A percentile compares a stretch with the other conserved stretches of the same genome.
Conservation (phyloP, 768 basidiomycete species). For the Termitomyces sp. region DNA sequence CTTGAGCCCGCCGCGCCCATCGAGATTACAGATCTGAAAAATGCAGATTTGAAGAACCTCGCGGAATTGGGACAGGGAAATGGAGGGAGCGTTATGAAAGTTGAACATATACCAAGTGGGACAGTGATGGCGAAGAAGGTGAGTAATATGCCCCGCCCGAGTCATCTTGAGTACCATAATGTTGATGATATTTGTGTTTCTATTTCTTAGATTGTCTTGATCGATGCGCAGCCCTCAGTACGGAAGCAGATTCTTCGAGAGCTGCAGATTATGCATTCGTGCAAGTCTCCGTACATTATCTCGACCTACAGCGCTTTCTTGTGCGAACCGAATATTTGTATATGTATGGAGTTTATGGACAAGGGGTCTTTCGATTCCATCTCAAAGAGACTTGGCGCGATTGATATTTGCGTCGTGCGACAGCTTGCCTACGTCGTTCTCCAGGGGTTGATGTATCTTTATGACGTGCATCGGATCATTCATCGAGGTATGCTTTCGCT, state of each 20-base stretch:
- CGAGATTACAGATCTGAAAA: slow-evolving; percentile 69
- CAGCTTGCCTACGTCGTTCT: slow-evolving; percentile 92
- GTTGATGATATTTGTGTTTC: neutral
- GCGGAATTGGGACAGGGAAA: slow-evolving; percentile 94
- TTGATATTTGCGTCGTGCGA: slow-evolving; percentile 89
- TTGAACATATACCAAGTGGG: slow-evolving; percentile 86
- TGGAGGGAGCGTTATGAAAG: slow-evolving; percentile 95
- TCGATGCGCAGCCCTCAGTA: slow-evolving; percentile 93
- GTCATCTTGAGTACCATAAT: neutral
- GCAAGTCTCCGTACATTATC: slow-evolving; percentile 88
- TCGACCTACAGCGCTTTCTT: slow-evolving; percentile 97
- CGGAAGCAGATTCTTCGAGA: slow-evolving; percentile 97
- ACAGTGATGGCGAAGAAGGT: slow-evolving; percentile 99
- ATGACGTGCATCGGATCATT: slow-evolving; percentile 96
- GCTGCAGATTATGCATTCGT: slow-evolving; percentile 98
- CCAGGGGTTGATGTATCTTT: slow-evolving; percentile 94
- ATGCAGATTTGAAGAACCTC: slow-evolving; percentile 86
- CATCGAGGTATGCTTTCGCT: slow-evolving; percentile 77
- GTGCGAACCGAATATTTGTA: slow-evolving; percentile 96
- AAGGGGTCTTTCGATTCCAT: slow-evolving; percentile 92
- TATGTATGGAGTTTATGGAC: slow-evolving; percentile 97
- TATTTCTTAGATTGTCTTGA: slow-evolving; percentile 76
- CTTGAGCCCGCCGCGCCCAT: slow-evolving; percentile 78
- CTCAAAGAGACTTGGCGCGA: slow-evolving; percentile 90
- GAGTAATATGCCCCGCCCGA: slow-evolving; percentile 24